Conservation (phyloP, 768 basidiomycete species). For the Suillus subaureus region DNA sequence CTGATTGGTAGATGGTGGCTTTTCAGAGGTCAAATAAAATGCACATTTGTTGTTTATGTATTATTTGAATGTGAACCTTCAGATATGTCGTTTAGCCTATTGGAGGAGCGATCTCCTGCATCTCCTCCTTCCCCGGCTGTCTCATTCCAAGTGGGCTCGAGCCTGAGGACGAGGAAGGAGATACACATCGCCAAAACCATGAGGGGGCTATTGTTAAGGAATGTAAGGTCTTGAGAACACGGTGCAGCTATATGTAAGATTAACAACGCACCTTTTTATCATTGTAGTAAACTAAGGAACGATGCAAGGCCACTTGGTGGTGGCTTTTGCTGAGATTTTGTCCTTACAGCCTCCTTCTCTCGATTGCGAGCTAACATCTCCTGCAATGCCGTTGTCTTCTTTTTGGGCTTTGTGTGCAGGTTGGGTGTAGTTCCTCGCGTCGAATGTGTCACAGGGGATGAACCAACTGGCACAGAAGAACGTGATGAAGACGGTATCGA, state of each 20-base stretch:
- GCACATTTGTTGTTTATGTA: background rate
- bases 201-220: background rate
- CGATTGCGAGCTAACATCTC: slow-evolving; percentile 66
- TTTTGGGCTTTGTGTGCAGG: slow-evolving; percentile 48
- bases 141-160: slow-evolving; percentile 34
- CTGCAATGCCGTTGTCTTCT: slow-evolving; percentile 54
- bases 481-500: background rate
- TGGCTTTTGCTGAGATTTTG: slow-evolving; percentile 21
- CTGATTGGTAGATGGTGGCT: background rate
- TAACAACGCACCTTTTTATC: background rate
- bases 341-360: slow-evolving; percentile 39
- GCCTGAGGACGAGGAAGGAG: background rate
- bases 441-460: background rate
- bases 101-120: slow-evolving; percentile 40
- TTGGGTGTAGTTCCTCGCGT: background rate
- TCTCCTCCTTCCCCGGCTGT: slow-evolving; percentile 62
- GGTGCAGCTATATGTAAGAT: background rate
- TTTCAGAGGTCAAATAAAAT: background rate
- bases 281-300: slow-evolving; percentile 49
- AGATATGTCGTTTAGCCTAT: background rate
- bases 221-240: background rate
- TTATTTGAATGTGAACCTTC: background rate
- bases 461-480: slow-evolving; percentile 3
- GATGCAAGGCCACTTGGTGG: slow-evolving; percentile 48
- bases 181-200: background rate